A percentile compares a stretch with the other conserved stretches of the same genome.
phyloP scores from a whole-genome alignment of 768 basidiomycete species.

The Phylloporus sp. region DNA sequence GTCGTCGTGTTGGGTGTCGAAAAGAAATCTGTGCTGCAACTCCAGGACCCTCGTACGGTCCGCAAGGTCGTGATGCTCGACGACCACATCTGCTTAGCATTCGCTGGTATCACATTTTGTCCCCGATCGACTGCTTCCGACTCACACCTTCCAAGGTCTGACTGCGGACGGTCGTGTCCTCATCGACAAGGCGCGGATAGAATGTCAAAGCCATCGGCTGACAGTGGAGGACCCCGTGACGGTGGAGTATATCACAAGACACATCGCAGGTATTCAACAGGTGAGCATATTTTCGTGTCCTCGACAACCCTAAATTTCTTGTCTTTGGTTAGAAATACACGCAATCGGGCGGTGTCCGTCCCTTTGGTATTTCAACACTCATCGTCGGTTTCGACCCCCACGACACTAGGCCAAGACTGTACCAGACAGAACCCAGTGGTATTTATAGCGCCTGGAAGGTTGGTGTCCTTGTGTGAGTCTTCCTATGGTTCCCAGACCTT shows the following conservation, averaged over 20 bases:
- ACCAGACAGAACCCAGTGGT: slow-evolving; percentile 96
- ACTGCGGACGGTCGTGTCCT: slow-evolving; percentile 97
- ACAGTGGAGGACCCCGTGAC: slow-evolving; percentile 98
- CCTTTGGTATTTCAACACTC: slow-evolving; percentile 96
- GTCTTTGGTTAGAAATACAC: slow-evolving; percentile 70
- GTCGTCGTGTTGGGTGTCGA: slow-evolving; percentile 97
- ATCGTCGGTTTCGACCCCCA: slow-evolving; percentile 97
- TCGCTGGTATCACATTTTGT: slow-evolving; percentile 69
- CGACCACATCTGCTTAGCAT: slow-evolving; percentile 95
- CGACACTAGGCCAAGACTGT: slow-evolving; percentile 81
- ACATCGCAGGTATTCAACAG: slow-evolving; percentile 99
- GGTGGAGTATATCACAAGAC: slow-evolving; percentile 96
- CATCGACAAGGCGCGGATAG: slow-evolving; percentile 96
- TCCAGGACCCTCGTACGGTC: slow-evolving; percentile 97
- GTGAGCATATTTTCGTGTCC: slow-evolving; percentile 36
- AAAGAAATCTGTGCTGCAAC: slow-evolving; percentile 96
- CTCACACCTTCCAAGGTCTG: slow-evolving; percentile 53
- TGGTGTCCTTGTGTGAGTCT: background rate
- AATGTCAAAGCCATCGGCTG: slow-evolving; percentile 95
- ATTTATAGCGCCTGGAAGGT: slow-evolving; percentile 99
- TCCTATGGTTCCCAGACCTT: background rate
- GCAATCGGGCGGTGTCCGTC: slow-evolving; percentile 96
- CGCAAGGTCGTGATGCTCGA: slow-evolving; percentile 98
- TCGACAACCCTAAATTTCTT: background rate
- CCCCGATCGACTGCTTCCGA: slow-evolving; percentile 3